These are phyloP conservation scores for Paramyrothecium roridum DNA, from an alignment of 2,329 filamentous ascomycete genomes.

Conservation along the genomic window DNA sequence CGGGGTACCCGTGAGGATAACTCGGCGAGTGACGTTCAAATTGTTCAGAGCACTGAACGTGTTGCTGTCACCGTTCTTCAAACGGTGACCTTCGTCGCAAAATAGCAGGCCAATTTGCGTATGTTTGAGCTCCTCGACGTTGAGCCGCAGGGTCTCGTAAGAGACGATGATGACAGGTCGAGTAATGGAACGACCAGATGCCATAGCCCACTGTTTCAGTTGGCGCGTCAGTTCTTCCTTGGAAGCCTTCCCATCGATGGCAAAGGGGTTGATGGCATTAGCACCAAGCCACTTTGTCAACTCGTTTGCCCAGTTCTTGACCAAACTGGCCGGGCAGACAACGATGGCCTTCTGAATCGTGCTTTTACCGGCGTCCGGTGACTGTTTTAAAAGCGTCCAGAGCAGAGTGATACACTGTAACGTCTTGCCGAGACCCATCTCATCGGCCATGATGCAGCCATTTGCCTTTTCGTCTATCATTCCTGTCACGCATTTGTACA, in stretches of 20 bases:
- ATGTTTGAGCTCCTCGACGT: slow-evolving; percentile 85
- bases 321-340: slow-evolving; percentile 92
- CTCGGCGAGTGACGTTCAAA: slow-evolving; percentile 83
- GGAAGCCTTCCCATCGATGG: slow-evolving; percentile 92
- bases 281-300: slow-evolving; percentile 93
- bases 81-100: slow-evolving; percentile 92
- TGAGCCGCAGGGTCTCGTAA: slow-evolving; percentile 90
- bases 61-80: slow-evolving; percentile 96
- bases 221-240: slow-evolving; percentile 92
- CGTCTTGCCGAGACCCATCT: slow-evolving; percentile 98
- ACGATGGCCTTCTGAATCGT: slow-evolving; percentile 97
- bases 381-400: slow-evolving; percentile 96
- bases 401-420: slow-evolving; percentile 94
- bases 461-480: slow-evolving; percentile 91
- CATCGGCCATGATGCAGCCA: slow-evolving; percentile 98
- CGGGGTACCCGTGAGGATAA: slow-evolving; percentile 93
- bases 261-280: slow-evolving; percentile 88
- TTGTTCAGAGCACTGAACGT: slow-evolving; percentile 90
- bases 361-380: slow-evolving; percentile 86
- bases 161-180: slow-evolving; percentile 95
- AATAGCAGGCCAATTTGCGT: slow-evolving; percentile 89
- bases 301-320: slow-evolving; percentile 98
- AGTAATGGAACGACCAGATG: slow-evolving; percentile 83
- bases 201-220: slow-evolving; percentile 90
- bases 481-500: slow-evolving; percentile 94